phyloP scores from a whole-genome alignment of 2,329 filamentous ascomycete genomes.

The Nemania sp. region DNA sequence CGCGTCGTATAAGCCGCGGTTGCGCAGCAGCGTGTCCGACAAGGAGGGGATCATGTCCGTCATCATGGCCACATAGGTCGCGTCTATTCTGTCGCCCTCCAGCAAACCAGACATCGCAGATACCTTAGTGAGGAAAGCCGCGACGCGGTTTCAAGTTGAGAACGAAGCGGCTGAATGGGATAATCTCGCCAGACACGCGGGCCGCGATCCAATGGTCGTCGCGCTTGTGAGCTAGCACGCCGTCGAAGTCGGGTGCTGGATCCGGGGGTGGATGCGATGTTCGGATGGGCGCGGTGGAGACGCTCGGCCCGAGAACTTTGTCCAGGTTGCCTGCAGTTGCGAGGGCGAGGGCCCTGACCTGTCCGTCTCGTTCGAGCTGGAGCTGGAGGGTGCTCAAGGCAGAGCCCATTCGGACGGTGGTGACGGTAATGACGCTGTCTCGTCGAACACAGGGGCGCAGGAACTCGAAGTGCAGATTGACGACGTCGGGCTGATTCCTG shows the following conservation, averaged over 20 bases:
- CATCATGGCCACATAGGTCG: slow-evolving; percentile 35
- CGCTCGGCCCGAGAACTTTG: slow-evolving; percentile 29
- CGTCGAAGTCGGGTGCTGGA: slow-evolving; percentile 34
- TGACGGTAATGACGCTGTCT: slow-evolving; percentile 32
- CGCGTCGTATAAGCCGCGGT: slow-evolving; percentile 35
- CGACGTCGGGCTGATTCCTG: slow-evolving; percentile 34
- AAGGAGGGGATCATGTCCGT: slow-evolving; percentile 37
- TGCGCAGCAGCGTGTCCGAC: slow-evolving; percentile 37
- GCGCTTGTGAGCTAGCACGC: slow-evolving; percentile 20
- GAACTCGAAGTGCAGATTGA: slow-evolving; percentile 37
- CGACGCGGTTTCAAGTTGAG: slow-evolving; percentile 31
- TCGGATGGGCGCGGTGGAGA: slow-evolving; percentile 22
- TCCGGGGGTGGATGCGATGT: slow-evolving; percentile 28
- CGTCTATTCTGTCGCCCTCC: slow-evolving; percentile 31
- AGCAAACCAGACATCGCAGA: slow-evolving; percentile 37
- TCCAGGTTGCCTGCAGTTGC: slow-evolving; percentile 36
- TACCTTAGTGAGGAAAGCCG: slow-evolving; percentile 27
- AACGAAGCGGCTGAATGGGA: slow-evolving; percentile 27
- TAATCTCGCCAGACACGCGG: slow-evolving; percentile 30
- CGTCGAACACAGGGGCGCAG: slow-evolving; percentile 31
- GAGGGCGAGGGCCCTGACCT: slow-evolving; percentile 30
- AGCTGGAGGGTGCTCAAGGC: slow-evolving; percentile 33
- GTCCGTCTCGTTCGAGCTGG: slow-evolving; percentile 28
- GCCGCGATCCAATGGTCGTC: slow-evolving; percentile 35
- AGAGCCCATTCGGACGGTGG: slow-evolving; percentile 30